phyloP scores from a whole-genome alignment of 2,329 filamentous ascomycete genomes.

The Septoria linicola region DNA sequence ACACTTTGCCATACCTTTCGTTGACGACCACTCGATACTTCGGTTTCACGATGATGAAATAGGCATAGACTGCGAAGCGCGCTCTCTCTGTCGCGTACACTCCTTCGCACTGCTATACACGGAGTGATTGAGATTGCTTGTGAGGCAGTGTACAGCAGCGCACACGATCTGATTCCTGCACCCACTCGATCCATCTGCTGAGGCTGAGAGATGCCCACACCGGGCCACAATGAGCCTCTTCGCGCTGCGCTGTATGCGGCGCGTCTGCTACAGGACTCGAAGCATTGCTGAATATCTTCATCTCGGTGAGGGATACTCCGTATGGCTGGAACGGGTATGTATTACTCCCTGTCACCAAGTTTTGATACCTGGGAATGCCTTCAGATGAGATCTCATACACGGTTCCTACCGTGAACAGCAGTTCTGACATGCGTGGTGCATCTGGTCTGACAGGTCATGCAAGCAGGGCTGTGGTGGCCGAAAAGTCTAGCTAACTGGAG shows the following conservation, averaged over 20 bases:
- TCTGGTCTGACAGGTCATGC: background rate
- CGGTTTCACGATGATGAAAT: conserved; percentile 15
- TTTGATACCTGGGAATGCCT: background rate
- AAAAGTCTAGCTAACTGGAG: conserved; percentile 16
- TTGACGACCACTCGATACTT: conserved; percentile 23
- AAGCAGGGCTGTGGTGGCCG: conserved; percentile 1
- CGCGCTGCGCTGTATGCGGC: too few relatives aligned
- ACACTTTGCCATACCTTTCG: conserved; percentile 9
- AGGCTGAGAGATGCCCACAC: too few relatives aligned
- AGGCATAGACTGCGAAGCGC: conserved; percentile 12
- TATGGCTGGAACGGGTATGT: background rate
- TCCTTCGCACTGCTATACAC: background rate
- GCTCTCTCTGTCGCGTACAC: background rate
- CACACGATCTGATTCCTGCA: background rate
- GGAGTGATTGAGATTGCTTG: background rate
- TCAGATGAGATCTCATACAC: conserved; percentile 4
- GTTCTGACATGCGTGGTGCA: conserved; percentile 7
- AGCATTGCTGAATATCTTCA: too few relatives aligned
- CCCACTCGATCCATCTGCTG: too few relatives aligned
- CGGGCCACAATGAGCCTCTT: too few relatives aligned
- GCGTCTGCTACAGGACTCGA: too few relatives aligned
- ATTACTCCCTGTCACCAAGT: background rate
- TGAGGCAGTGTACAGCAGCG: conserved; percentile 5
- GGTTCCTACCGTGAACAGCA: conserved; percentile 12
- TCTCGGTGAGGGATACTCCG: background rate